phyloP scores from a whole-genome alignment of 176 grass and related monocot genomes.

The Rhynchospora pubera region DNA sequence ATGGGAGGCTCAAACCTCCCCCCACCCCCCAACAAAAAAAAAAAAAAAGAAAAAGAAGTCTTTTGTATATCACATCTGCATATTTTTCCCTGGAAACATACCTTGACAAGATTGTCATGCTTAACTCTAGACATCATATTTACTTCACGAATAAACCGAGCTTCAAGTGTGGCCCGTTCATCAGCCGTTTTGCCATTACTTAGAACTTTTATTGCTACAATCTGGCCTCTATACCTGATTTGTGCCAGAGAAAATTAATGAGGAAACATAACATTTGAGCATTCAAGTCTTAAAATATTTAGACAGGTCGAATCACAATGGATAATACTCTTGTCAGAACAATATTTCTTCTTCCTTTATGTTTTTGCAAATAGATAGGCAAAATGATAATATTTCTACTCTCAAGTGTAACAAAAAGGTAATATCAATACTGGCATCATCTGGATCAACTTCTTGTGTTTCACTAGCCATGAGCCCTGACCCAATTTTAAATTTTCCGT shows the following conservation, averaged over 20 bases:
- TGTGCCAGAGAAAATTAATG: constrained; percentile 5
- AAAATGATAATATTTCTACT: not conserved
- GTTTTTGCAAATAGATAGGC: not conserved
- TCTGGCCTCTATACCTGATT: constrained; percentile 63
- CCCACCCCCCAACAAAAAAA: too few species aligned
- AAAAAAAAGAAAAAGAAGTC: not conserved
- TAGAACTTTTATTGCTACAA: constrained; percentile 92
- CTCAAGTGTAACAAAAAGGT: not conserved
- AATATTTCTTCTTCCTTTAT: not conserved
- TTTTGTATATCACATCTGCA: not conserved
- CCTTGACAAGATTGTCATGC: constrained; percentile 94
- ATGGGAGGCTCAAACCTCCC: too few species aligned
- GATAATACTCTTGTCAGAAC: not conserved
- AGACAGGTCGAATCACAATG: not conserved
- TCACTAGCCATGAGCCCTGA: not conserved
- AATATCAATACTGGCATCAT: not conserved
- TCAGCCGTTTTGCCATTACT: constrained; percentile 56
- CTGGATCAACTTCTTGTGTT: not conserved
- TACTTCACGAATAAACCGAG: constrained; percentile 90
- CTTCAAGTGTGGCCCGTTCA: constrained; percentile 72
- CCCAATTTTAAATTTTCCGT: not conserved
- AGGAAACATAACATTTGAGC: not conserved
- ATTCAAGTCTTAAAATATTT: not conserved
- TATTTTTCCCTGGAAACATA: constrained; percentile 13
- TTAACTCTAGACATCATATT: constrained; percentile 89